Base-by-base conservation (phyloP, 2,329 filamentous ascomycete species). In the Bipolaris victoriae region DNA sequence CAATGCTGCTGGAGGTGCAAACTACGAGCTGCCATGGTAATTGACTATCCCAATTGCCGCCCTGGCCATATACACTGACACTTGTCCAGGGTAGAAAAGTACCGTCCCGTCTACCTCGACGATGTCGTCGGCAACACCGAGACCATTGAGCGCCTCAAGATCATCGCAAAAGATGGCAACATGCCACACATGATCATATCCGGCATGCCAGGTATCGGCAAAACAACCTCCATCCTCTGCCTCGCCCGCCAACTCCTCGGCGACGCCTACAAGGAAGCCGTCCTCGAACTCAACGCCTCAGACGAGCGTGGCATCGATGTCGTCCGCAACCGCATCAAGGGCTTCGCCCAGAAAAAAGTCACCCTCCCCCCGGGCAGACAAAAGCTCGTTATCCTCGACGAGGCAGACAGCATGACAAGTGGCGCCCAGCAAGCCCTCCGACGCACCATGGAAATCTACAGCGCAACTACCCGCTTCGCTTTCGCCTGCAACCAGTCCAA, bases 151-250 rank as follows among this genome's bases (percentile, higher is more conserved):
- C 90, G 95, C 53, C 82, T 99, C 69, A 98, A 98, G 76, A 98
- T 99, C 71, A 98, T 99, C 69, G 93, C 95, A 45, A 95, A 93
- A 78, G 95, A 98, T 80, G 95, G 95, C 68, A 99, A 99, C 79
- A 97, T 99, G 93, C 95, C 95, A 2, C 95, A 99, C 79, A 87
- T 99, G 72, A 98, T 99, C 78, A 98, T 99, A 71, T 97, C 92
- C n/a, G 95, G 95, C 58, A 98, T 97, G 92, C 95, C 95, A 18
- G 95, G 95, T 73, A 99, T 98, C 72, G 95, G 95, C 77, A 99
- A 99, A 82, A 99, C 95, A 3, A 98, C 95, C 0, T 97, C 92
- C 54, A 89, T 99, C 54, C 82, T 98, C 60, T 98, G 95, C 75
- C 86, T 99, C 45, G 95, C 95, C 16, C 86, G 94, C 58, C 94